Conservation (phyloP, 2,329 filamentous ascomycete species). For the Pseudonectria buxi region DNA sequence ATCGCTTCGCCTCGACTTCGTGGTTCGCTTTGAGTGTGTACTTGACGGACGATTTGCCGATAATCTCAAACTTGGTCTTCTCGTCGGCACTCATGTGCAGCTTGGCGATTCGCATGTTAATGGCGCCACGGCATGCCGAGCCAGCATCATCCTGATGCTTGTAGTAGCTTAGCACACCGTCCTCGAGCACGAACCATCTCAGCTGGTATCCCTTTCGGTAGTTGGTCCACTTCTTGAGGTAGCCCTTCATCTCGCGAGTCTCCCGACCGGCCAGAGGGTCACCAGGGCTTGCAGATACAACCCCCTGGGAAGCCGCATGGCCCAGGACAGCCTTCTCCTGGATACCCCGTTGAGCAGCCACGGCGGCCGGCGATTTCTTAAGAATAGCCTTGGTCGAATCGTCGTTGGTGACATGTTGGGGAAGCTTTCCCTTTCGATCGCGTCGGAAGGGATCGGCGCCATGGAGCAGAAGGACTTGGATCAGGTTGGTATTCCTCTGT, state of each 20-base stretch:
- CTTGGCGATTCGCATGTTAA: conserved; percentile 96
- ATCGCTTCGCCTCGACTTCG: conserved; percentile 94
- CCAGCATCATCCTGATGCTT: conserved; percentile 98
- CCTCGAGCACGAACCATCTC: conserved; percentile 95
- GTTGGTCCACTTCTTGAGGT: conserved; percentile 99
- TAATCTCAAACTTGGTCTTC: conserved; percentile 96
- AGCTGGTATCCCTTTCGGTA: conserved; percentile 96
- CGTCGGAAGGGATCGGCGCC: conserved; percentile 93
- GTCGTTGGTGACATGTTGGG: conserved; percentile 94
- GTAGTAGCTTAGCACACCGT: conserved; percentile 96
- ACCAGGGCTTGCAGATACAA: conserved; percentile 44
- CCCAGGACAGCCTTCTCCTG: conserved; percentile 96
- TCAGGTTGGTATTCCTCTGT: conserved; percentile 78
- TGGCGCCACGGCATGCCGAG: conserved; percentile 91
- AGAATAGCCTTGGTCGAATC: conserved; percentile 81
- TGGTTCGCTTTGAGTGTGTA: conserved; percentile 98
- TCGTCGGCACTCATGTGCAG: conserved; percentile 95
- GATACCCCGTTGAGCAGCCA: conserved; percentile 87
- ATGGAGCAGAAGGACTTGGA: conserved; percentile 84
- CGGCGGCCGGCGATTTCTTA: conserved; percentile 89
- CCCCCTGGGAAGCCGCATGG: conserved; percentile 54
- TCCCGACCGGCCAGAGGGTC: conserved; percentile 71
- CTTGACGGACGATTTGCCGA: conserved; percentile 96
- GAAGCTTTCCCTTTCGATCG: conserved; percentile 90
- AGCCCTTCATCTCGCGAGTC: conserved; percentile 94